Evolutionary conservation across 78 protist species (phyloP).

Genomic region (Cavenderia fasciculata): DNA sequence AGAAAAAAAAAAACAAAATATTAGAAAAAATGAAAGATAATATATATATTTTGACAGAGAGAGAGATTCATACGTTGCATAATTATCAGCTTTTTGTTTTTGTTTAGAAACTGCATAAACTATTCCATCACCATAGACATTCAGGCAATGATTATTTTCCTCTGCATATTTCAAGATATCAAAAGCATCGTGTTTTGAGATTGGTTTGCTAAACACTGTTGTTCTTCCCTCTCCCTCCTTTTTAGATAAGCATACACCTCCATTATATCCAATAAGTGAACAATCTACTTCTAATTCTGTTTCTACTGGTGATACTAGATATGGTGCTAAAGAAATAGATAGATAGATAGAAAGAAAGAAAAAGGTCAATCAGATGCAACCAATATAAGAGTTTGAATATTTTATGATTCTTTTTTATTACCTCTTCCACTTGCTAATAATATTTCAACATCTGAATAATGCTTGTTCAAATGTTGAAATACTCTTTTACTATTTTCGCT

Average conservation of each 20-base stretch:
- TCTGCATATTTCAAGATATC: conserved; percentile 26
- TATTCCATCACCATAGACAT: conserved; percentile 31
- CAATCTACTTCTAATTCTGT: conserved; percentile 35
- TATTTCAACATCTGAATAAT: conserved; percentile 5
- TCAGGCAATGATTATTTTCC: conserved; percentile 21
- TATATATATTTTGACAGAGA: not conserved
- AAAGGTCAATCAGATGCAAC: no score
- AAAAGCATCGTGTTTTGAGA: not conserved
- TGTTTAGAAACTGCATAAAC: conserved; percentile 22
- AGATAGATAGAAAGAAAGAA: no score
- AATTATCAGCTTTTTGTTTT: conserved; percentile 14
- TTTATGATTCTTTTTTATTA: no score
- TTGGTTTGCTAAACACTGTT: not conserved
- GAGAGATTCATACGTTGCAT: conserved; percentile 26
- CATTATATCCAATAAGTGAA: conserved; percentile 52
- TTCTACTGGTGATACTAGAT: conserved; percentile 17
- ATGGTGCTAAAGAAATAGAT: no score
- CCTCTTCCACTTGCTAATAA: conserved; percentile 54
- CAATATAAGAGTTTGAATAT: no score
- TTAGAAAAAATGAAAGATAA: not conserved
- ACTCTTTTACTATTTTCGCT: conserved; percentile 54
- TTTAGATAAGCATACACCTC: conserved; percentile 23
- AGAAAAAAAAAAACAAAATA: no score
- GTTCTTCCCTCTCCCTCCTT: conserved; percentile 19
- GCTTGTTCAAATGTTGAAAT: conserved; percentile 10